These are phyloP conservation scores for Tetrapyrgos nigripes DNA, from an alignment of 1,284 basidiomycete genomes.

Conservation along the genomic window DNA sequence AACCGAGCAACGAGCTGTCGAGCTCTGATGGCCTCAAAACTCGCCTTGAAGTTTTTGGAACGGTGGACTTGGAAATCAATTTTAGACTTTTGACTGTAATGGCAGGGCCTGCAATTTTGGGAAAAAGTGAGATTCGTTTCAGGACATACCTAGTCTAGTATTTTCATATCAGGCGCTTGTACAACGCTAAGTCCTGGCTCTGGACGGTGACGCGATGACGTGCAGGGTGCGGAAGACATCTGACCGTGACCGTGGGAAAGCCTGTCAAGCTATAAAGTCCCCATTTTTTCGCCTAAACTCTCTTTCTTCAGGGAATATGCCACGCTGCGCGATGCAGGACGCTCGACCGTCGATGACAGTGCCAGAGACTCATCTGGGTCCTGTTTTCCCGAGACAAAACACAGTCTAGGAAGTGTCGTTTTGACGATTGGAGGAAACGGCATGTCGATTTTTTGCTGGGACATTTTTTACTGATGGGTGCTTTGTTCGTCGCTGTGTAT, in stretches of 20 bases:
- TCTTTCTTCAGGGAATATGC: slow-evolving; percentile 46
- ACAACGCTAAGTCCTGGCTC: no score
- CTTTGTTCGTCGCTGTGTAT: background rate
- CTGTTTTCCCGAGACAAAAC: slow-evolving; percentile 50
- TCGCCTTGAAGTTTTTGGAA: no score
- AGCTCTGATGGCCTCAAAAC: no score
- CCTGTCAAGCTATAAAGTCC: slow-evolving; percentile 31
- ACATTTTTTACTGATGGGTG: slow-evolving; percentile 35
- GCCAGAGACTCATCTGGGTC: slow-evolving; percentile 52
- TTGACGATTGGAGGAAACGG: slow-evolving; percentile 51
- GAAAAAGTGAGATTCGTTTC: no score
- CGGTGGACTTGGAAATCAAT: no score
- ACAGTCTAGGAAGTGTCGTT: slow-evolving; percentile 59
- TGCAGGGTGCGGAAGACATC: no score
- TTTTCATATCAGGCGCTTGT: no score
- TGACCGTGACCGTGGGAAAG: slow-evolving; percentile 25
- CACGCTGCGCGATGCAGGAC: slow-evolving; percentile 53
- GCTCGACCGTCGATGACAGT: slow-evolving; percentile 52
- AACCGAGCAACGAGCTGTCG: no score
- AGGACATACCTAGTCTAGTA: no score
- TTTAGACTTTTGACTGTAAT: no score
- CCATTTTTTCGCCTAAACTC: background rate
- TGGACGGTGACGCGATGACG: no score
- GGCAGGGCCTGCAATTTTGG: no score
- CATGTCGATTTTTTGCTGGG: slow-evolving; percentile 57